These are phyloP conservation scores for Nakataea oryzae DNA, from an alignment of 2,329 filamentous ascomycete genomes.

Conservation along the genomic window DNA sequence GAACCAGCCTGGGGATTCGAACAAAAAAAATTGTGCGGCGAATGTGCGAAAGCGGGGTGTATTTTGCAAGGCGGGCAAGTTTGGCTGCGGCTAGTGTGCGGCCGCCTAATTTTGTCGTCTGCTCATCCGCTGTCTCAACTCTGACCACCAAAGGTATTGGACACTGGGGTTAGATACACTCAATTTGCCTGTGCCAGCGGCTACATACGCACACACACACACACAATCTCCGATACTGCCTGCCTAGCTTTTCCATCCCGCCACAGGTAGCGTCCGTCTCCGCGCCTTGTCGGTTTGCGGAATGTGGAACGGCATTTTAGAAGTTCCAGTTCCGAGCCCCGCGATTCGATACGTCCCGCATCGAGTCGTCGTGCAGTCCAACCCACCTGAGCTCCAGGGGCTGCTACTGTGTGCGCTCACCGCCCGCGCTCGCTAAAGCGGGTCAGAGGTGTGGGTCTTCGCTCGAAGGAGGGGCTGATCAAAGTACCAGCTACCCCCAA, in stretches of 20 bases:
- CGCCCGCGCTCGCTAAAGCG: no score
- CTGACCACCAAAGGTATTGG: neutral
- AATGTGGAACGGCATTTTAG: slow-evolving; percentile 3
- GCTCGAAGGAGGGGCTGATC: neutral
- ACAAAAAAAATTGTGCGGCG: slow-evolving; percentile 4
- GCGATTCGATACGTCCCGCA: neutral
- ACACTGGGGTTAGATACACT: no score
- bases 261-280: no score
- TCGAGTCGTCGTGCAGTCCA: neutral
- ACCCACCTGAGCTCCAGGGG: no score
- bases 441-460: neutral
- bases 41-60: neutral
- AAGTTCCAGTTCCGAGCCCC: slow-evolving; percentile 5
- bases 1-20: slow-evolving; percentile 11
- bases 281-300: neutral
- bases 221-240: no score
- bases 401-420: no score
- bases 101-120: neutral
- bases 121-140: neutral
- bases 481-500: neutral
- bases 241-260: neutral
- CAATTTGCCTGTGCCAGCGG: no score
- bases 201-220: no score
- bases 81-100: no score
- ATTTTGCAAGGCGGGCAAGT: neutral